Percentiles rank a stretch among this genome's conserved stretches.
Conservation (phyloP, 1,284 basidiomycete species). For the Ganoderma boninense region DNA sequence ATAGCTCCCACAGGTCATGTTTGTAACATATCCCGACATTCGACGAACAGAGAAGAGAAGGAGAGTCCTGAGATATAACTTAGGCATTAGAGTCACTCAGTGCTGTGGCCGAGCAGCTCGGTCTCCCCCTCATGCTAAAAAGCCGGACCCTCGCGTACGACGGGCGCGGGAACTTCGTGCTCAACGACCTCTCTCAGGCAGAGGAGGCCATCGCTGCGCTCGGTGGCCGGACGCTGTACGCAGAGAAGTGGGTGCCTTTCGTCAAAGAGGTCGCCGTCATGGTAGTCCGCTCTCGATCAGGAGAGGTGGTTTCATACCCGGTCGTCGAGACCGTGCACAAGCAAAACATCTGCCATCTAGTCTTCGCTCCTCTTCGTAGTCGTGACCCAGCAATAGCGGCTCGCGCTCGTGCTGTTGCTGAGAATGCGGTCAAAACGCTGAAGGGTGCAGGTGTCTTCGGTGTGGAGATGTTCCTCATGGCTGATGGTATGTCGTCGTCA, state of each 20-base stretch:
- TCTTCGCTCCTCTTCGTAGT: conserved; percentile 85
- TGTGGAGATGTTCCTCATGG: conserved; percentile 97
- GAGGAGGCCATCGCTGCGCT: conserved; percentile 74
- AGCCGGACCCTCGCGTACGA: conserved; percentile 96
- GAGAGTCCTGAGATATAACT: not conserved
- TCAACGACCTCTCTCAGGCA: conserved; percentile 66
- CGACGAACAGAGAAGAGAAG: not conserved
- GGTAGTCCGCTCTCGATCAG: conserved; percentile 87
- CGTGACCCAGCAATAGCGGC: conserved; percentile 64
- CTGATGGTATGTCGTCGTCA: conserved; percentile 74
- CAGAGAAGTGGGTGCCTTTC: conserved; percentile 95
- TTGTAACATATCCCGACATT: not conserved
- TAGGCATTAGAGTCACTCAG: conserved; percentile 65
- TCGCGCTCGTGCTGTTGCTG: conserved; percentile 80
- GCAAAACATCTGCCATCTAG: conserved; percentile 94
- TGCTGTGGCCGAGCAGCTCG: conserved; percentile 64
- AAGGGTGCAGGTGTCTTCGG: conserved; percentile 96
- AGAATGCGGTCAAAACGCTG: conserved; percentile 84
- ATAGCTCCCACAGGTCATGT: not conserved
- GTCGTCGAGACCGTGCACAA: conserved; percentile 97
- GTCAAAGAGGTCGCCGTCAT: conserved; percentile 95
- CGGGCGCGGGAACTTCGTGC: conserved; percentile 91
- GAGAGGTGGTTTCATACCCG: conserved; percentile 88
- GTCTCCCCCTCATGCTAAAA: conserved; percentile 96
- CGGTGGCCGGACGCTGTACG: conserved; percentile 80